Conservation (phyloP, 192 early-diverging fungal genomes). For the Podila epigama region DNA sequence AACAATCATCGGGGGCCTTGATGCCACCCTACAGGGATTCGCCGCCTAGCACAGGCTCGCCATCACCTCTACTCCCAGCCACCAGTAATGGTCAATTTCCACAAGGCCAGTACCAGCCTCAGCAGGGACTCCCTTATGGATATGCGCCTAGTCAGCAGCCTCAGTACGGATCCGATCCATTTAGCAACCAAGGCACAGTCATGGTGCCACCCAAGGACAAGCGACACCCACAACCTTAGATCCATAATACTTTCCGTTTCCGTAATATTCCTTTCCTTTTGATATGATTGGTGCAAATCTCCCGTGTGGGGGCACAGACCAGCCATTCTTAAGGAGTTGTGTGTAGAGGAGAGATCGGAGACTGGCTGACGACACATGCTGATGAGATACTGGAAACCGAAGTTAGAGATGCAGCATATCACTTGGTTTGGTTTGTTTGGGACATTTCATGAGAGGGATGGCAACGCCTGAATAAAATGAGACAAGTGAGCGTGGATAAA, state of each 20-base stretch:
- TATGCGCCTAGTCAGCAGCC: neutral
- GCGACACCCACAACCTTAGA: slow-evolving; percentile 2
- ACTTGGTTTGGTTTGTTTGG: too few species aligned
- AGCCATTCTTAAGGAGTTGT: too few species aligned
- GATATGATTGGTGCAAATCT: too few species aligned
- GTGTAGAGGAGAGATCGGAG: too few species aligned
- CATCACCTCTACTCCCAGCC: neutral
- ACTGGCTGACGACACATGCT: too few species aligned
- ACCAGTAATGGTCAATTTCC: neutral
- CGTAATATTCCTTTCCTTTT: too few species aligned
- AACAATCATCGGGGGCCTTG: slow-evolving; percentile 9
- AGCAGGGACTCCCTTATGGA: neutral
- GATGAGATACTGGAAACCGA: too few species aligned
- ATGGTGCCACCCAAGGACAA: slow-evolving; percentile 22
- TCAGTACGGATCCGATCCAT: neutral
- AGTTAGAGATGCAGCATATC: too few species aligned
- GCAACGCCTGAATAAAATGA: too few species aligned
- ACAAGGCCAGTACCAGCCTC: neutral
- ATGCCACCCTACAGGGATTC: neutral
- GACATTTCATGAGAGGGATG: too few species aligned
- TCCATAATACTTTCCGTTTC: neutral
- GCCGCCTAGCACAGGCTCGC: neutral
- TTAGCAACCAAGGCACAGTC: slow-evolving; percentile 2
- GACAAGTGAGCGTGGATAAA: too few species aligned
- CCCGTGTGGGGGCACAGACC: too few species aligned